phyloP scores from a whole-genome alignment of 805 yeast genomes.

The Starmerella etchellsii region DNA sequence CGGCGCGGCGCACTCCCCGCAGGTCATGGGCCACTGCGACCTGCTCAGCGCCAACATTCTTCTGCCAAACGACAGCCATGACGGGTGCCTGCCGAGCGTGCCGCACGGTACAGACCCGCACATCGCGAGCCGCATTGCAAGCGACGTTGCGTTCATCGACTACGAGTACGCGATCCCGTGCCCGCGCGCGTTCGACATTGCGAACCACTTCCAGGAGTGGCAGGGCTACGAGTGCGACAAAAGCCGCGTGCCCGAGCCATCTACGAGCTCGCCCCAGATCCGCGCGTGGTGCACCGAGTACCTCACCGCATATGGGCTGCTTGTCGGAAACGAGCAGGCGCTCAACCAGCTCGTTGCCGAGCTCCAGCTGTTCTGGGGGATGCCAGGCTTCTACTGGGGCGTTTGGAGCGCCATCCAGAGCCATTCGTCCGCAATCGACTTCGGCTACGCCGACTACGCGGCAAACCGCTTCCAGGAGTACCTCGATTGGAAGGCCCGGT shows the following conservation, averaged over 20 bases:
- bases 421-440: constrained; percentile 54
- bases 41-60: constrained; percentile 62
- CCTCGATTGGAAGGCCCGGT: constrained; percentile 53
- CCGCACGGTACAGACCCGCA: constrained; percentile 3
- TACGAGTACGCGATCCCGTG: constrained; percentile 63
- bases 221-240: constrained; percentile 67
- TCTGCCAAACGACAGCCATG: constrained; percentile 33
- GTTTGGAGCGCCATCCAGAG: constrained; percentile 71
- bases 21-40: constrained; percentile 59
- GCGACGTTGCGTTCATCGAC: constrained; percentile 44
- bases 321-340: constrained; percentile 20
- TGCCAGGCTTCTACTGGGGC: constrained; percentile 81
- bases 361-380: constrained; percentile 50
- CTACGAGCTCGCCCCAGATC: constrained; percentile 32
- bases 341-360: constrained; percentile 41
- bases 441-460: constrained; percentile 53
- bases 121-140: neutral
- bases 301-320: constrained; percentile 28
- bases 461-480: constrained; percentile 50
- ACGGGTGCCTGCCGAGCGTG: constrained; percentile 4
- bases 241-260: constrained; percentile 44
- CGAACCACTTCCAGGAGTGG: constrained; percentile 68
- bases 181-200: constrained; percentile 61
- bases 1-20: constrained; percentile 27
- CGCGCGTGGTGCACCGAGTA: constrained; percentile 49